Conservation (phyloP, 176 grass and related monocot genomes). For the Rhynchospora pubera region DNA sequence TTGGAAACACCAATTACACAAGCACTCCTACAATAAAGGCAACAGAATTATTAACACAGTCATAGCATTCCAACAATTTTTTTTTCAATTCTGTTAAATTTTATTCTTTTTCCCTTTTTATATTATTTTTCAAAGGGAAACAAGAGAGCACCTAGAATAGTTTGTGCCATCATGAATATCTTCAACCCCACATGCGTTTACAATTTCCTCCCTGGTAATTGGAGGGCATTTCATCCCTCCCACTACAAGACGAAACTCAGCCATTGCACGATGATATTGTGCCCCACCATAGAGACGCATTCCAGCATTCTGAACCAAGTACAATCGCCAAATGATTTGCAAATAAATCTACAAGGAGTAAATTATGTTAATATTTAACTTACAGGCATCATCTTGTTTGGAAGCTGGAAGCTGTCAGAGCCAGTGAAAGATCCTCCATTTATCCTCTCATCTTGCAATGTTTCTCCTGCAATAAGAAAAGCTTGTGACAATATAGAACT, state of each 20-base stretch:
- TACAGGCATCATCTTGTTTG: constrained; percentile 96
- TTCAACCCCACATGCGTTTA: constrained; percentile 99
- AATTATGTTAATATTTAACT: constrained; percentile 25
- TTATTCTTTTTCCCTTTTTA: not conserved
- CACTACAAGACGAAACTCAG: constrained; percentile 87
- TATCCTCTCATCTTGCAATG: constrained; percentile 69
- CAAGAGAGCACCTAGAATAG: constrained; percentile 66
- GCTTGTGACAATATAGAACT: constrained; percentile 17
- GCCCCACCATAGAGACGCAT: constrained; percentile 97
- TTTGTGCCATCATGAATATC: constrained; percentile 99
- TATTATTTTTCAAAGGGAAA: not conserved
- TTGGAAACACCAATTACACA: constrained; percentile 97
- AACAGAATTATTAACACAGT: constrained; percentile 21
- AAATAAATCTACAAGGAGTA: not conserved
- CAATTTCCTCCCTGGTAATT: constrained; percentile 94
- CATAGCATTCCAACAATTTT: not conserved
- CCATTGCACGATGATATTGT: constrained; percentile 93
- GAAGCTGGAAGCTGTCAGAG: constrained; percentile 76
- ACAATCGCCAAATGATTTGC: not conserved
- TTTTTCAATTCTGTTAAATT: not conserved
- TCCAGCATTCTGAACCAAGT: constrained; percentile 60
- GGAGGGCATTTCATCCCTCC: constrained; percentile 80
- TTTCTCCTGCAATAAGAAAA: constrained; percentile 57
- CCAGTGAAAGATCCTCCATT: constrained; percentile 75
- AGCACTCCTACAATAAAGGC: constrained; percentile 60